phyloP scores from a whole-genome alignment of 306 rosid species.

The Castanopsis chinensis region DNA sequence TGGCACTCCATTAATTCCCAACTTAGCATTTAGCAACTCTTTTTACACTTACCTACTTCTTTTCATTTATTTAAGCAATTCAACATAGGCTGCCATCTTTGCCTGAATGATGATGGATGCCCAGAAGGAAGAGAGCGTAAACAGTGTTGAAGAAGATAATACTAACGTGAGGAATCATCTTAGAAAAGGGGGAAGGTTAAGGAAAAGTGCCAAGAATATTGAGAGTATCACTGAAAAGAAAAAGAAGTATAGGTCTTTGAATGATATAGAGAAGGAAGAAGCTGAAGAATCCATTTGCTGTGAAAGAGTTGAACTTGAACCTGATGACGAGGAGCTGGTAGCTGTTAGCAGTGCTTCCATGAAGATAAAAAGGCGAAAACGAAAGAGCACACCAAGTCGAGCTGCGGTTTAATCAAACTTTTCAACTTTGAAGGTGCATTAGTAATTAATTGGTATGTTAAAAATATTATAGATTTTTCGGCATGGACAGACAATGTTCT shows the following conservation, averaged over 20 bases:
- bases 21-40: neutral
- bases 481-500: too few relatives aligned
- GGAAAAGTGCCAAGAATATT: neutral
- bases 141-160: neutral
- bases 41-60: neutral
- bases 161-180: neutral
- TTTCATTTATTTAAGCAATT: neutral
- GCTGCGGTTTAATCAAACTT: constrained; percentile 12
- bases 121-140: constrained; percentile 18
- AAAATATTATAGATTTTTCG: too few relatives aligned
- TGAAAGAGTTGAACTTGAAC: neutral
- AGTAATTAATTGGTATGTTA: too few relatives aligned
- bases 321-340: neutral
- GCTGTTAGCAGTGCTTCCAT: neutral
- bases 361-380: neutral
- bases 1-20: neutral
- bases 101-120: neutral
- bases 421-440: too few relatives aligned
- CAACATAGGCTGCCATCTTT: neutral
- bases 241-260: neutral
- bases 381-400: constrained; percentile 22
- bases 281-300: neutral
- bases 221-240: neutral
- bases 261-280: neutral
- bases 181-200: constrained; percentile 20